A percentile compares a stretch with the other conserved stretches of the same genome.
Conservation (phyloP, 73 alveolate genomes). For the Paraurostyla sp. region DNA sequence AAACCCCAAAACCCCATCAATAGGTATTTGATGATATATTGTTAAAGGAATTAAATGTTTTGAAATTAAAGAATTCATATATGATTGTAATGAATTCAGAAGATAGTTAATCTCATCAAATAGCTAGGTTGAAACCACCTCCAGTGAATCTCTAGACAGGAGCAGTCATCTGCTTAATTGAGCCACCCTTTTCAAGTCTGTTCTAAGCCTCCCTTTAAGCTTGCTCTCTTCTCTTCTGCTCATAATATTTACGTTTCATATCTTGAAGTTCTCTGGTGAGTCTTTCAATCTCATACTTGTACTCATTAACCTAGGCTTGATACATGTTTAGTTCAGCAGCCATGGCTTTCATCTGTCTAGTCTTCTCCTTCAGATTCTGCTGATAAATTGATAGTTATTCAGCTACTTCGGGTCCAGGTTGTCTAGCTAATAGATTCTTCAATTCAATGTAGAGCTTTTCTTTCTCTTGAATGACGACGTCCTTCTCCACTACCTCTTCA, state of each 20-base stretch:
- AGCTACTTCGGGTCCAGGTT: constrained; percentile 96
- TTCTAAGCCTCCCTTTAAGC: constrained; percentile 81
- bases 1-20: no score
- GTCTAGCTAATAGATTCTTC: constrained; percentile 90
- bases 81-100: no score
- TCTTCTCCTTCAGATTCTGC: constrained; percentile 90
- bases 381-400: constrained; percentile 89
- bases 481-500: constrained; percentile 94
- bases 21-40: no score
- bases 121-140: constrained; percentile 90
- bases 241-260: constrained; percentile 88
- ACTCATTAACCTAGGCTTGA: constrained; percentile 93
- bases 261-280: constrained; percentile 93
- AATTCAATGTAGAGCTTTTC: constrained; percentile 90
- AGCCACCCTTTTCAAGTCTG: constrained; percentile 71
- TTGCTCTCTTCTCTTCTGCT: constrained; percentile 90
- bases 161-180: constrained; percentile 76
- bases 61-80: no score
- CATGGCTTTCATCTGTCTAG: constrained; percentile 94
- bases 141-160: constrained; percentile 93
- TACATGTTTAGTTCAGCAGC: constrained; percentile 95
- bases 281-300: constrained; percentile 94
- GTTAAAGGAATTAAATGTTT: no score
- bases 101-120: no score
- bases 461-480: constrained; percentile 86